These are phyloP conservation scores for Corniculantispora saksenae DNA, from an alignment of 2,329 filamentous ascomycete genomes.

Conservation along the genomic window DNA sequence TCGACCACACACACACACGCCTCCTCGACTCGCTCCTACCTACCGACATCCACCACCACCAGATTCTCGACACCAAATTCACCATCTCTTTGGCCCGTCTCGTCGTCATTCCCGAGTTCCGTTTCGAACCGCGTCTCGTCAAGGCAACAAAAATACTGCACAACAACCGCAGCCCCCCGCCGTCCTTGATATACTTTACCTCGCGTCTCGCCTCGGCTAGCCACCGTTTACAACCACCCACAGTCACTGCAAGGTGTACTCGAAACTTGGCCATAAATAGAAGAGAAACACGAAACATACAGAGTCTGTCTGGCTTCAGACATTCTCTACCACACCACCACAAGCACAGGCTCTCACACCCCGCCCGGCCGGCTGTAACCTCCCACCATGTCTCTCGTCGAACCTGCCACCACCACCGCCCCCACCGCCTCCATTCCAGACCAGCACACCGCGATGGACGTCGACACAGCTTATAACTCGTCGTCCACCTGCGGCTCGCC, in stretches of 20 bases:
- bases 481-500: slow-evolving; percentile 12
- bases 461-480: slow-evolving; percentile 12
- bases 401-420: slow-evolving; percentile 2
- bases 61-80: background rate
- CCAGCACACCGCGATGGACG: background rate
- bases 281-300: too few species aligned
- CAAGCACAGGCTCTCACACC: background rate
- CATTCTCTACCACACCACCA: background rate
- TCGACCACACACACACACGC: background rate
- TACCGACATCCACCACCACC: too few species aligned
- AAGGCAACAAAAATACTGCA: background rate
- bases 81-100: background rate
- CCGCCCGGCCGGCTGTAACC: background rate
- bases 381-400: slow-evolving; percentile 18
- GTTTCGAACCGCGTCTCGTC: background rate
- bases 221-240: slow-evolving; percentile 7
- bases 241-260: background rate
- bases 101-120: background rate
- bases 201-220: background rate
- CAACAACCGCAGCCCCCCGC: too few species aligned
- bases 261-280: background rate
- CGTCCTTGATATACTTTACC: background rate
- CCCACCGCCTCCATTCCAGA: slow-evolving; percentile 19
- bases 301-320: background rate
- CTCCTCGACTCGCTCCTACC: slow-evolving; percentile 4